These are phyloP conservation scores for Ceratocystis harringtonii DNA, from an alignment of 2,329 filamentous ascomycete genomes.

Conservation along the genomic window DNA sequence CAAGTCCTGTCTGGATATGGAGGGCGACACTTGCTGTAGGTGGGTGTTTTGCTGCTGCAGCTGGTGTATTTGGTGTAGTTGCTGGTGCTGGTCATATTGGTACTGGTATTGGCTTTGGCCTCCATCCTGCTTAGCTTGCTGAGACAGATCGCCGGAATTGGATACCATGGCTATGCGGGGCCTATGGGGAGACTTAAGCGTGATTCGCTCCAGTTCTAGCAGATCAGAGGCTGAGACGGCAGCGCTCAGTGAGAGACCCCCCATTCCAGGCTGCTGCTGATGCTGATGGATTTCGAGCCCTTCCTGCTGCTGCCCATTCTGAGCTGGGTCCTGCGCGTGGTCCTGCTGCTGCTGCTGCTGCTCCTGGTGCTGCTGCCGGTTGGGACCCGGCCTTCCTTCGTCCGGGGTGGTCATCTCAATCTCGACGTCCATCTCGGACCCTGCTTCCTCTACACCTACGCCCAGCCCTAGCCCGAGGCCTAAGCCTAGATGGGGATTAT, in stretches of 20 bases:
- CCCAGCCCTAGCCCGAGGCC: background rate
- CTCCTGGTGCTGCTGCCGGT: background rate
- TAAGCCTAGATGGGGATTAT: background rate
- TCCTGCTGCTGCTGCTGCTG: background rate
- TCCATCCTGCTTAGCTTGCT: background rate
- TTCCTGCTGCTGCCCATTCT: background rate
- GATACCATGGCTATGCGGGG: slow-evolving; percentile 7
- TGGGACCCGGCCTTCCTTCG: background rate
- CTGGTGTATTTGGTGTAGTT: background rate
- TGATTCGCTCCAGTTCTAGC: slow-evolving; percentile 10
- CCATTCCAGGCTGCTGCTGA: background rate
- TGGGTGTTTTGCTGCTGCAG: background rate
- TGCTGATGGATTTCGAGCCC: background rate
- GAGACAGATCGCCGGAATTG: slow-evolving; percentile 5
- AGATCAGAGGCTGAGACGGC: slow-evolving; percentile 11
- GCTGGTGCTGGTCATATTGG: background rate
- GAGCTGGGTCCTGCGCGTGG: too few species aligned
- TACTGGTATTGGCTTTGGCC: background rate
- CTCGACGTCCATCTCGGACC: background rate
- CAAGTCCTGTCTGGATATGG: background rate
- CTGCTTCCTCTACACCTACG: background rate
- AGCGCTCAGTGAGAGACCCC: background rate
- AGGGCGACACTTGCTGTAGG: background rate
- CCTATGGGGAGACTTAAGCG: slow-evolving; percentile 9
- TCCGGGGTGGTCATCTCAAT: background rate